Evolutionary conservation across 2,329 filamentous ascomycete species (phyloP).

Genomic region (Aspergillus fumigatiaffinis): DNA sequence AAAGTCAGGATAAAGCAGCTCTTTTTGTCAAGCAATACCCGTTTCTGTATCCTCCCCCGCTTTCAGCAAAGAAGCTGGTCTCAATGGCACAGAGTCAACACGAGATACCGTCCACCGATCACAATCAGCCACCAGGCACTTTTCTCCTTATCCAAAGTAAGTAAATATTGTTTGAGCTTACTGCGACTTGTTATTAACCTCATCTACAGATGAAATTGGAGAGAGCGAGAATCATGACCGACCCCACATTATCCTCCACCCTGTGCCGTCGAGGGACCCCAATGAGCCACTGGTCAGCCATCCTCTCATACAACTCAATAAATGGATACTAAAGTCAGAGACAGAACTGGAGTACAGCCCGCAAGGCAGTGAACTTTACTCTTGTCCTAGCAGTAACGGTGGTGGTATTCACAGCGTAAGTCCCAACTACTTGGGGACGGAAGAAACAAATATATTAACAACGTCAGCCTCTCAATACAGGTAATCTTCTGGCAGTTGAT

Average conservation of each 20-base stretch:
- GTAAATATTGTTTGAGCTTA: neutral
- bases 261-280: slow-evolving; percentile 35
- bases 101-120: neutral
- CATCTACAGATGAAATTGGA: slow-evolving; percentile 7
- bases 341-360: slow-evolving; percentile 43
- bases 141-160: slow-evolving; percentile 23
- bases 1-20: too few relatives aligned
- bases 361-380: slow-evolving; percentile 42
- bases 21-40: too few relatives aligned
- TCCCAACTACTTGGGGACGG: neutral
- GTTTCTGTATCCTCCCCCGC: neutral
- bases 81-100: slow-evolving; percentile 10
- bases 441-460: neutral
- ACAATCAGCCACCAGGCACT: slow-evolving; percentile 21
- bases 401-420: slow-evolving; percentile 39
- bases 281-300: slow-evolving; percentile 35
- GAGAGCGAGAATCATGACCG: slow-evolving; percentile 7
- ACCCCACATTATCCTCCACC: slow-evolving; percentile 31
- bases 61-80: neutral
- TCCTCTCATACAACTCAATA: too few relatives aligned
- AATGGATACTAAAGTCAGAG: neutral
- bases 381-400: slow-evolving; percentile 43
- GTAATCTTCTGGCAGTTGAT: slow-evolving; percentile 46
- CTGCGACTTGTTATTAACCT: neutral
- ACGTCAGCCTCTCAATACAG: slow-evolving; percentile 36